Conservation (phyloP, 345 rosid species). For the Citrus mangshanensis region DNA sequence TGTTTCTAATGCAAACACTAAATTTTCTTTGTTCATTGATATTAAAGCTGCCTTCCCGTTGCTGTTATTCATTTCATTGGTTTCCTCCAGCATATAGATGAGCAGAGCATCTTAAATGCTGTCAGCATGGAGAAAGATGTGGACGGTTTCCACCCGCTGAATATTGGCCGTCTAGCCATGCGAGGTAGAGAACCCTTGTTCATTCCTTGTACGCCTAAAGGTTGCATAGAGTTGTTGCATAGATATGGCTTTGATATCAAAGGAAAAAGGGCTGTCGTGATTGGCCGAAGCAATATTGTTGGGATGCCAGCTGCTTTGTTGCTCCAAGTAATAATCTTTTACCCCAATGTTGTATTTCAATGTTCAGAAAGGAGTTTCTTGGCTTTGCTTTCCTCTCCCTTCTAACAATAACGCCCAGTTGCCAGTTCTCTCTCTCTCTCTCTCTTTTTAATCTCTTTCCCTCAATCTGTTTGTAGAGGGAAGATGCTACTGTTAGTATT, state of each 20-base stretch:
- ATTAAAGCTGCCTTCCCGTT: background rate
- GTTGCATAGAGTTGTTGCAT: conserved; percentile 79
- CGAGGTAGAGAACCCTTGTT: conserved; percentile 81
- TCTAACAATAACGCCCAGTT: background rate
- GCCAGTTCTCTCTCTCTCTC: too few species aligned
- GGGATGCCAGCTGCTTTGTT: conserved; percentile 93
- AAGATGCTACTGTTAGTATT: conserved; percentile 75
- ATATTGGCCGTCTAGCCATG: conserved; percentile 86
- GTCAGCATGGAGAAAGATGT: conserved; percentile 83
- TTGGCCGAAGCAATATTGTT: conserved; percentile 91
- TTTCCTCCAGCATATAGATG: conserved; percentile 68
- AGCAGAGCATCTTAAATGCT: conserved; percentile 67
- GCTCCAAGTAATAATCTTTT: conserved; percentile 52
- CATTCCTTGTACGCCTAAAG: conserved; percentile 89
- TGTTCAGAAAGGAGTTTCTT: background rate
- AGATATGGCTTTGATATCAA: conserved; percentile 68
- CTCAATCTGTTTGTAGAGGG: conserved; percentile 45
- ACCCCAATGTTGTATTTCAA: background rate
- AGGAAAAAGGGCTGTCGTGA: conserved; percentile 83
- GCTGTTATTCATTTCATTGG: background rate
- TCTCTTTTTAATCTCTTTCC: background rate
- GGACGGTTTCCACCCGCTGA: conserved; percentile 85
- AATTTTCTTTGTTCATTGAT: background rate
- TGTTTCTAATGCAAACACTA: conserved; percentile 18
- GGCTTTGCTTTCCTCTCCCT: background rate